Evolutionary conservation across 2,329 filamentous ascomycete species (phyloP), one percentile per base, ranked within the genome.

Genomic region (Amphichorda felina): DNA sequence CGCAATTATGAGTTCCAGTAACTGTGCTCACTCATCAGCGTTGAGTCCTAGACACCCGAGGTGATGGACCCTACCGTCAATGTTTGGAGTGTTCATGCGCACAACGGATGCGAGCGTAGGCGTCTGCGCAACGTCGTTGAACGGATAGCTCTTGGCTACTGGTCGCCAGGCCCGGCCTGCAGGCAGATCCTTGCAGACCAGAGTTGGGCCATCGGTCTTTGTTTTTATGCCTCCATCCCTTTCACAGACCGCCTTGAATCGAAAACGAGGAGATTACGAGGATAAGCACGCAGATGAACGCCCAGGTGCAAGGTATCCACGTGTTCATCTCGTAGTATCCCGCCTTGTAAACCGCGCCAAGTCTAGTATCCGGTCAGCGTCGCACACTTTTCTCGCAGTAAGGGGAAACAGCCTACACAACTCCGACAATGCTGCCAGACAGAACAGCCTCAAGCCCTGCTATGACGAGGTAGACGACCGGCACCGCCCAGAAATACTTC

Each of bases 241-340:
- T 19, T 75, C 58, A 94, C 41, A 94, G 67, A 27, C 84, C 87
- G 33, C 87, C 86, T 52, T 93, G 86, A 35, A 94, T 88, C n/a
- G 86, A 84, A 55, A 94, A 94, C 4, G 85, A 91, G 5, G 86
- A 91, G 42, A 94, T 66, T 34, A 94, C 76, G 31, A 95, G 64
- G 21, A 93, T 71, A 32, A 94, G 56, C 8, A 89, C 78, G 54
- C 86, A 94, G 55, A 89, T 81, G 50, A 84, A 70, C 1, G 77
- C 84, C 88, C 88, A 94, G 16, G 88, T 72, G 50, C 91, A 82
- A 0, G 88, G 88, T 35, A 94, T 83, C 87, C 87, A 94, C 0
- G 88, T 94, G 31, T 86, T 89, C 86, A 94, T 91, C 48, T 78
- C 70, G 53, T 89, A 94, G 57, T 81, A 85, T 30, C 86, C 88